Base-by-base conservation (phyloP, 2,329 filamentous ascomycete genomes). In the Penicillium hesseltinei region DNA sequence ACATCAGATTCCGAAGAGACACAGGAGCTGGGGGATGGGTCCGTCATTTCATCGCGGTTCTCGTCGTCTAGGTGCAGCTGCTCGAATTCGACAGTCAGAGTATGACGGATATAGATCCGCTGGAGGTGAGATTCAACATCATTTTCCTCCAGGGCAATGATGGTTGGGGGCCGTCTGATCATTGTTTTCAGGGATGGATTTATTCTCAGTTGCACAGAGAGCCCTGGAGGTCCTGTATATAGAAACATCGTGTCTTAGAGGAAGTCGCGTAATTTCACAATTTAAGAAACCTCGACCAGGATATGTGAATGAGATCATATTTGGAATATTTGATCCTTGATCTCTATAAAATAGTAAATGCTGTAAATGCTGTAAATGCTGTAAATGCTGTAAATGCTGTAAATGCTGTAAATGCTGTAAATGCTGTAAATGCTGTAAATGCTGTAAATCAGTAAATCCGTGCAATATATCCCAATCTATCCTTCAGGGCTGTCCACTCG, bases 161-260 rank as follows among this genome's bases (percentile, higher is more conserved):
- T 60, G 8, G 72, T 74, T 36, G 72, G 68, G 17, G 66, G 68
- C 35, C 69, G 65, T 56, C 73, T 69, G 35, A 76, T 68, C 74
- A 77, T 75, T 75, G 51, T 42, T 33, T 42, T 27, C 19, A 13
- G 25, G 19, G 25, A 29, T n/a, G 25, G 5, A 42, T 17, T 17
- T 46, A 21, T 46, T 33, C 29, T 31, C 25, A 46, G 53, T 51
- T 48, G 52, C 21, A 59, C 45, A 38, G 47, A 40, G 31, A 36
- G 58, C 17, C 9, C 25, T 29, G 55, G 51, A 48, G 40, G 50
- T 23, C 8, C 52, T n/a, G 52, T 35, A 36, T 31, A 55, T 44
- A 47, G 56, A 29, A 50, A 36, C 40, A 56, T 35, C 1, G 17
- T 51, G 46, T 51, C 52, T 44, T 21, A 23, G 15, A 40, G 51